Evolutionary conservation across 2,329 filamentous ascomycete species (phyloP), one percentile per base, ranked within the genome.

Genomic region (Tolypocladium album): DNA sequence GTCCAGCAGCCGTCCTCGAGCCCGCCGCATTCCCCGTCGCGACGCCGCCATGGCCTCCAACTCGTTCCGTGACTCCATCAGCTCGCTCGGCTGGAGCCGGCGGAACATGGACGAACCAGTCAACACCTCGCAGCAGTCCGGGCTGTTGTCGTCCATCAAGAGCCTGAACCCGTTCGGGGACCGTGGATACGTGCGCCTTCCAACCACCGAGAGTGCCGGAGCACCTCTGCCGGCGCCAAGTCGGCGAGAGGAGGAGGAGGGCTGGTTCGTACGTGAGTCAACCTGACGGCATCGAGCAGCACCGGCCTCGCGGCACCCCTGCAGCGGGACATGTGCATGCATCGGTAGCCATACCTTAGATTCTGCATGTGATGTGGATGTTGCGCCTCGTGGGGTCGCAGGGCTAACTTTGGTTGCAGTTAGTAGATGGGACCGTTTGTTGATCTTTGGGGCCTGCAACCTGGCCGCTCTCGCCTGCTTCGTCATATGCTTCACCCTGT

Each of bases 351-450:
- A 66, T 70, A 64, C 67, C 63, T 65, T 67, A 67, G 66, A 69
- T 68, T 66, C 69, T 69, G 71, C 75, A 77, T 77, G 74, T 77
- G 74, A 76, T 73, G 66, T 67, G 64, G 61, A 69, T 68, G 72
- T 71, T 67, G 68, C 76, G 72, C 78, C 74, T 77, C 71, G 75
- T 71, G 69, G 68, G 57, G 69, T 68, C 70, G 70, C 59, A 68
- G 61, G 63, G 63, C 72, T 75, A 73, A 75, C 72, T 62, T 64
- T 60, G 63, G 69, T 59, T 69, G 71, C 76, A 97, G 94, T 99
- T 79, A 96, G 91, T 78, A 86, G 93, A 78, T 97, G 93, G 94
- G 94, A 99, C 77, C 89, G 93, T 61, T 79, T 97, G 71, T 82
- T 99, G 73, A 84, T 97, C 69, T 99, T 99, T 76, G 88, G 84